A percentile compares a stretch with the other conserved stretches of the same genome.
These are phyloP conservation scores for Prunella vulgaris DNA, from an alignment of 257 asterid species.

Conservation along the genomic window DNA sequence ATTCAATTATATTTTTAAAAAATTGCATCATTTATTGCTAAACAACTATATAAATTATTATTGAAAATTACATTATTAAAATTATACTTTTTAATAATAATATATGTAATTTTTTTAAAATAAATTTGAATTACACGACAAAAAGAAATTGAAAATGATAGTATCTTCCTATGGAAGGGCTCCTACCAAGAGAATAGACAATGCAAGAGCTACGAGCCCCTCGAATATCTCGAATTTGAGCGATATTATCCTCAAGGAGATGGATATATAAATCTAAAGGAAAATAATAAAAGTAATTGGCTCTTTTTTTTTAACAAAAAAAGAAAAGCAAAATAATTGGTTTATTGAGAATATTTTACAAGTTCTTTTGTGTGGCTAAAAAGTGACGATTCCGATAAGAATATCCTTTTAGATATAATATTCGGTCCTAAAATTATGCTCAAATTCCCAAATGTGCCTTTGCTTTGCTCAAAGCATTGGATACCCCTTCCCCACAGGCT, in stretches of 20 bases:
- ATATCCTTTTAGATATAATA: conserved; percentile 29
- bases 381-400: conserved; percentile 30
- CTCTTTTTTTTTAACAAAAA: no score
- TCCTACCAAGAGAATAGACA: conserved; percentile 19
- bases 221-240: not conserved
- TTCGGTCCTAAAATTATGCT: conserved; percentile 11
- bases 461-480: conserved; percentile 19
- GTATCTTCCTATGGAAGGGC: not conserved
- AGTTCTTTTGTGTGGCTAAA: conserved; percentile 21
- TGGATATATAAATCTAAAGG: not conserved
- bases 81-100: no score
- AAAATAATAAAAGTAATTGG: not conserved
- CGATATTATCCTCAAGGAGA: conserved; percentile 5
- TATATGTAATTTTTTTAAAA: no score
- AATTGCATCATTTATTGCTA: no score
- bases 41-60: no score
- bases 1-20: no score
- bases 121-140: no score
- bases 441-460: not conserved
- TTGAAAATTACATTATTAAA: no score
- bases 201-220: conserved; percentile 21
- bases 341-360: not conserved
- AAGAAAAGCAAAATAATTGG: no score
- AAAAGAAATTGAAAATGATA: no score
- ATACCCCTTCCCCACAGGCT: not conserved